These are phyloP conservation scores for Phaeosphaeria sp. DNA, from an alignment of 2,329 filamentous ascomycete species.

Conservation along the genomic window DNA sequence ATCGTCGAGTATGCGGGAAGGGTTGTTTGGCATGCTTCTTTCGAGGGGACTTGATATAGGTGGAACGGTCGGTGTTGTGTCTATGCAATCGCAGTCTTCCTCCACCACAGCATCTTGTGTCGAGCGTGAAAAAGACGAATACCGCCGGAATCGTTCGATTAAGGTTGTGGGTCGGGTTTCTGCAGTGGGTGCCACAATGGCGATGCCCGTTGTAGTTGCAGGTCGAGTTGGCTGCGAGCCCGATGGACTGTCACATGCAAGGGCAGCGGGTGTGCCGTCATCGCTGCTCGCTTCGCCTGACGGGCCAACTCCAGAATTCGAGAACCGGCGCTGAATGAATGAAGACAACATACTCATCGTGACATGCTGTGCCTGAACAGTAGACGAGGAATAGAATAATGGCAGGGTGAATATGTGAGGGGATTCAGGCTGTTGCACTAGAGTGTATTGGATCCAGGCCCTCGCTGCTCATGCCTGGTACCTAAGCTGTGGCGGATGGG, in stretches of 20 bases:
- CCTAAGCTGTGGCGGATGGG: not conserved
- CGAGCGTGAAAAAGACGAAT: constrained; percentile 30
- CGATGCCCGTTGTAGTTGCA: constrained; percentile 12
- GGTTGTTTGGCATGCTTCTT: constrained; percentile 40
- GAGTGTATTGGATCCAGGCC: not conserved
- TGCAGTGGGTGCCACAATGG: constrained; percentile 10
- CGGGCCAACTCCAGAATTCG: constrained; percentile 21
- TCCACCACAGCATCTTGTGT: constrained; percentile 31
- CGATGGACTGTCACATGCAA: constrained; percentile 38
- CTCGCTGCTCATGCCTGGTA: not conserved
- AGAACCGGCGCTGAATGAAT: constrained; percentile 49
- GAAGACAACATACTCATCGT: constrained; percentile 50
- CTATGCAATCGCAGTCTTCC: constrained; percentile 30
- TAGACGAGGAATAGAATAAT: not conserved
- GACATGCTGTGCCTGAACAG: constrained; percentile 19
- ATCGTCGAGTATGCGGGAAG: constrained; percentile 33
- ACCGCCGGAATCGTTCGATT: constrained; percentile 24
- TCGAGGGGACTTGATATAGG: constrained; percentile 33
- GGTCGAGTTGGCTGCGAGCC: constrained; percentile 10
- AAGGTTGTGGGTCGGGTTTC: constrained; percentile 14
- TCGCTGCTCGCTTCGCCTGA: constrained; percentile 19
- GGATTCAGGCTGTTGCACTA: not conserved
- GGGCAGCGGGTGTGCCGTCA: constrained; percentile 14
- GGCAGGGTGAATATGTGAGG: not conserved
- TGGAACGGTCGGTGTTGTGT: constrained; percentile 16